Evolutionary conservation across 1,139 yeast species (phyloP), one percentile per base, ranked within the genome.

Genomic region (Saccharomyces hybrid): DNA sequence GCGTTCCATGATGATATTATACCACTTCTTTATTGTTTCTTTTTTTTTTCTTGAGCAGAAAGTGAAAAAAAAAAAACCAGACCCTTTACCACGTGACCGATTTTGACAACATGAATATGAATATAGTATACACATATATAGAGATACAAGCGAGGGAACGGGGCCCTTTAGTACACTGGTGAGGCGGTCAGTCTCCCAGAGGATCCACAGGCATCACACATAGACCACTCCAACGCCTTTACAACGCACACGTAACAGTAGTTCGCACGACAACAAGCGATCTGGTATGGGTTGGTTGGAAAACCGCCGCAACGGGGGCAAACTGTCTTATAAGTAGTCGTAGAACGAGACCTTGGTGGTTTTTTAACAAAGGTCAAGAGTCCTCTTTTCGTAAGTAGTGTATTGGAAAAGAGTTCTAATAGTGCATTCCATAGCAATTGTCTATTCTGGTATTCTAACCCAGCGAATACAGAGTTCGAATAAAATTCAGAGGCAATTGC

Each of bases 361-460:
- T 51, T 46, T 14, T 26, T 31, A 38, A 44, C 49, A 51, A 31
- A 28, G 42, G 41, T 49, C 41, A 51, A 38, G 46, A 57, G 55
- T 49, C 47, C 47, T 11, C 59, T 55, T 46, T 59, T 59, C 29
- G 59, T 60, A 9, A 64, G 47, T 2, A 65, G 51, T 2, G 64
- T 56, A 1, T 50, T 51, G 46, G 61, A 64, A 23, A 67, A 59
- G 14, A 67, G 53, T 48, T 67, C 69, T 23, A 67, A 53, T 1
- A 65, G 55, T 1, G 68, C 62, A 51, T 64, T 65, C 69, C 69
- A 67, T 6, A 67, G 53, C 9, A 67, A 53, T 49, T 67, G 70
- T 46, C 67, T 54, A 53, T 66, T 65, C 46, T 64, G 66, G 53
- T 59, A 62, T 32, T 65, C 64, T 25, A 64, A 51, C 9, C 61